Percentiles rank a stretch among this genome's conserved stretches.
Evolutionary conservation across 2,329 filamentous ascomycete genomes (phyloP).

Genomic region (Monilinia aucupariae): DNA sequence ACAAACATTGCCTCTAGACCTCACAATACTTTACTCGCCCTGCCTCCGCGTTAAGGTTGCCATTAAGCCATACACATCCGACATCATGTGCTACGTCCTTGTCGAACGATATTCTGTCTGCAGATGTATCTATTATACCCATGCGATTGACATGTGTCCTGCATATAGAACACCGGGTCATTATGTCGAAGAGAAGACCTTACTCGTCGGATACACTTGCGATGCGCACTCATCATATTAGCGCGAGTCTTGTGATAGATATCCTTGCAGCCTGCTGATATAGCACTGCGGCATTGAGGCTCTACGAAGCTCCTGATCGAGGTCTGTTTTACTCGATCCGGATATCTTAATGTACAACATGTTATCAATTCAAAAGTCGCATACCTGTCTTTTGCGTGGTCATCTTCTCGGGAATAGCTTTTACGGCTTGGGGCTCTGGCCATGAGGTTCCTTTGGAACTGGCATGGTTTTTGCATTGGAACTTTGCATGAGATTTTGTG

Average conservation of each 20-base stretch:
- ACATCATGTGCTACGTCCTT: constrained; percentile 63
- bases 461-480: neutral
- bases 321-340: neutral
- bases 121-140: constrained; percentile 63
- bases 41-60: neutral
- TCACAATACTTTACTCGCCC: neutral
- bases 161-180: constrained; percentile 59
- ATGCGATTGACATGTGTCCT: constrained; percentile 62
- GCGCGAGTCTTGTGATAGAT: neutral
- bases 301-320: neutral
- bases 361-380: neutral
- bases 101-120: constrained; percentile 65
- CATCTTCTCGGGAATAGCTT: neutral
- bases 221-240: neutral
- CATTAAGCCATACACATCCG: neutral
- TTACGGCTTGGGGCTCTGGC: neutral
- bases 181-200: constrained; percentile 56
- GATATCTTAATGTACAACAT: neutral
- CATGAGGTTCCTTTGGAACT: neutral
- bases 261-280: neutral
- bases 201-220: constrained; percentile 66
- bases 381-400: neutral
- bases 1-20: neutral
- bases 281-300: neutral
- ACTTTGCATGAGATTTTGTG: neutral